These are phyloP conservation scores for Cordyceps tenuipes DNA, from an alignment of 2,329 filamentous ascomycete genomes.

Conservation along the genomic window DNA sequence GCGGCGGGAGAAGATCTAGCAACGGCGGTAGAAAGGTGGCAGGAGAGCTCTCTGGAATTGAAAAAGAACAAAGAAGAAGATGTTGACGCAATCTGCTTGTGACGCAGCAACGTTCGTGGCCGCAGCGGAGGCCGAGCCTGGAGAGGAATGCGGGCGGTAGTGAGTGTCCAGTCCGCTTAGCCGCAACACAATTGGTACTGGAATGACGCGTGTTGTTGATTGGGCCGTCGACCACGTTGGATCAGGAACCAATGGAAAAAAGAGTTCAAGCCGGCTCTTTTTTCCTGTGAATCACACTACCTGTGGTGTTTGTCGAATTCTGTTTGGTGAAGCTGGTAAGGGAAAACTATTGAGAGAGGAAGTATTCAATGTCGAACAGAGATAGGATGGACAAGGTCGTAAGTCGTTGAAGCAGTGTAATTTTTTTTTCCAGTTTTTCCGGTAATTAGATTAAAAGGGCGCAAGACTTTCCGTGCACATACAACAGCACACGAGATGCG, in stretches of 20 bases:
- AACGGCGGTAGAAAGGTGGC: neutral
- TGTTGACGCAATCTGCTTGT: neutral
- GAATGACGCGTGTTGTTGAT: constrained; percentile 8
- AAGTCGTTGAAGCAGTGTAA: neutral
- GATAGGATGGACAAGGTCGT: neutral
- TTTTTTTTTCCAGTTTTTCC: neutral
- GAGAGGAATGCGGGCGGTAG: neutral
- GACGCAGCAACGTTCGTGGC: neutral
- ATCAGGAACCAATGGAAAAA: neutral
- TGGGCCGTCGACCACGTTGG: neutral
- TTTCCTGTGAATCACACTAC: neutral
- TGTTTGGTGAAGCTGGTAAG: neutral
- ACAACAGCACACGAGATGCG: neutral
- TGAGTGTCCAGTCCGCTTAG: neutral
- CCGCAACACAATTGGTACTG: neutral
- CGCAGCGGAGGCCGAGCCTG: neutral
- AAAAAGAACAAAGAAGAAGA: neutral
- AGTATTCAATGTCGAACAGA: neutral
- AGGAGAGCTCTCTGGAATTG: neutral
- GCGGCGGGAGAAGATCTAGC: neutral
- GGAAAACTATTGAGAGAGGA: neutral
- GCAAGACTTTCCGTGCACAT: neutral
- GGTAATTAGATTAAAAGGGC: neutral
- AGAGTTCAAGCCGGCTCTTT: neutral
- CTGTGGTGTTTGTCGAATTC: neutral